phyloP scores from a whole-genome alignment of 2,329 filamentous ascomycete species.

The Cytospora schulzeri region DNA sequence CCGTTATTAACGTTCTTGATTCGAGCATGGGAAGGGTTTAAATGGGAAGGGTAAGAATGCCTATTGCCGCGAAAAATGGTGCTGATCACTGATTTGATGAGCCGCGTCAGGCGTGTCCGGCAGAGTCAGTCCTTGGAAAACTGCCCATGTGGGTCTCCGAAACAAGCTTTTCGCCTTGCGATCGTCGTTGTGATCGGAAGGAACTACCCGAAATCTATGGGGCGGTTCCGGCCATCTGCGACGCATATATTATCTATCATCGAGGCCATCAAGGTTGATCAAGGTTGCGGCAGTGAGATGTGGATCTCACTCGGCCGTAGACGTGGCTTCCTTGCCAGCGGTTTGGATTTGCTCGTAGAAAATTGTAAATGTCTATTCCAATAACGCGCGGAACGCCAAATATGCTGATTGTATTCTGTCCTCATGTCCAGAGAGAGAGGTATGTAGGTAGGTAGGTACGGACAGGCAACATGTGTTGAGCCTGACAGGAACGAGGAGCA shows the following conservation, averaged over 20 bases:
- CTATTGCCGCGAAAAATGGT: neutral
- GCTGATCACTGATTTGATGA: neutral
- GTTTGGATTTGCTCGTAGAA: neutral
- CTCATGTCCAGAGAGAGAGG: neutral
- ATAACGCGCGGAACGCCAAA: neutral
- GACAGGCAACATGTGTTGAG: neutral
- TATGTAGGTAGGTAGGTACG: neutral
- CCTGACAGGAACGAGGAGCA: neutral
- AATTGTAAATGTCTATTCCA: neutral
- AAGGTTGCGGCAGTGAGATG: neutral
- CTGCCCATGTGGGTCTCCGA: neutral
- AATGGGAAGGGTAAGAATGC: neutral
- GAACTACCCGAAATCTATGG: neutral
- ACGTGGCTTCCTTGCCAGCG: neutral
- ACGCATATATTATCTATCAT: neutral
- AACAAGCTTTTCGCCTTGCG: neutral
- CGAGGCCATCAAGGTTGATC: neutral
- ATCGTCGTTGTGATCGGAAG: neutral
- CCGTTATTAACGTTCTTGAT: neutral
- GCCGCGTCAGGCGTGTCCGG: neutral
- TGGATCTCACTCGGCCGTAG: neutral
- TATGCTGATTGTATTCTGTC: neutral
- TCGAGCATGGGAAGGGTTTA: neutral
- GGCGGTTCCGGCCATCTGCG: neutral
- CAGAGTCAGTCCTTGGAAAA: neutral